A percentile compares a stretch with the other conserved stretches of the same genome.
phyloP scores from a whole-genome alignment of 2,329 filamentous ascomycete species.

The Colletotrichum shisoi region DNA sequence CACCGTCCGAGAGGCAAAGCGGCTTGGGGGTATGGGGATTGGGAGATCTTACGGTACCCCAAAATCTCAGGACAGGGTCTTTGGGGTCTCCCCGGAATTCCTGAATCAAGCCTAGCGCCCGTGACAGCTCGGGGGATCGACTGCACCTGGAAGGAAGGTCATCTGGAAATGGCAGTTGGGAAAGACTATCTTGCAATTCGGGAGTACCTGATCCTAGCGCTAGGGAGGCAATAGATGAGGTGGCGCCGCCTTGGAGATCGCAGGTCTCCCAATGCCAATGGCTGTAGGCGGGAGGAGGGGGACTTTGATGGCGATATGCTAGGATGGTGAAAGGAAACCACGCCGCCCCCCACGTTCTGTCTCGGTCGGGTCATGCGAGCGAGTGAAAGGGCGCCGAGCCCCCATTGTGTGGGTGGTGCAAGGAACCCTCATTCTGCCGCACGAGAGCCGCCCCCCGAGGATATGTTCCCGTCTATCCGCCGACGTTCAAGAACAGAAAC shows the following conservation, averaged over 20 bases:
- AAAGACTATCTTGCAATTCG: slow-evolving; percentile 2
- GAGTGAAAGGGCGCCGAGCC: background rate
- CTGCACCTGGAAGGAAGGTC: slow-evolving; percentile 25
- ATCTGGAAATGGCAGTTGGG: slow-evolving; percentile 29
- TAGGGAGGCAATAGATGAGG: slow-evolving; percentile 6
- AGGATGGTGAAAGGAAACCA: slow-evolving; percentile 16
- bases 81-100: slow-evolving; percentile 28
- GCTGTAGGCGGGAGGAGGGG: background rate
- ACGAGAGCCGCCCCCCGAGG: slow-evolving; percentile 22
- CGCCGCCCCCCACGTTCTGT: slow-evolving; percentile 33
- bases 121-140: slow-evolving; percentile 23
- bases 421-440: background rate
- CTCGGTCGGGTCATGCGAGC: slow-evolving; percentile 14
- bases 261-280: slow-evolving; percentile 13
- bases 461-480: slow-evolving; percentile 38
- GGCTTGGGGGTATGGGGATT: slow-evolving; percentile 17
- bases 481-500: background rate
- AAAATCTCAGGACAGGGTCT: slow-evolving; percentile 32
- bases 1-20: slow-evolving; percentile 19
- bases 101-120: slow-evolving; percentile 30
- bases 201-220: slow-evolving; percentile 7
- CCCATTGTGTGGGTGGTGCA: too few species aligned
- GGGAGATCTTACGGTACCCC: slow-evolving; percentile 34
- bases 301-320: slow-evolving; percentile 20
- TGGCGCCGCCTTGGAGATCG: slow-evolving; percentile 24